Evolutionary conservation across 306 rosid species (phyloP).

Genomic region (Dalbergia cultrata): DNA sequence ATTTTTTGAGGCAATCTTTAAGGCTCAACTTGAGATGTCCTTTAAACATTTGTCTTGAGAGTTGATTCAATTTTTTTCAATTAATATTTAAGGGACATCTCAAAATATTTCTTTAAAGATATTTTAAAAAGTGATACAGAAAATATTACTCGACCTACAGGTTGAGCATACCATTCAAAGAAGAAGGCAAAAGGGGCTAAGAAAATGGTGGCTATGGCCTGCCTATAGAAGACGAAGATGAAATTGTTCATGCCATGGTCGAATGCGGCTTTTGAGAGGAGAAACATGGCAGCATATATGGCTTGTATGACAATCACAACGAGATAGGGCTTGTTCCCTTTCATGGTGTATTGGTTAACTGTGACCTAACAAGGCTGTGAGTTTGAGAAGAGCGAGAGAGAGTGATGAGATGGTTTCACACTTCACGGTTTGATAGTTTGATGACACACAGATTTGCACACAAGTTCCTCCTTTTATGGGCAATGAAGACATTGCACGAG

Average conservation of each 20-base stretch:
- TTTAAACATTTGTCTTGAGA: too few species aligned
- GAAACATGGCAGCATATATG: slow-evolving; percentile 73
- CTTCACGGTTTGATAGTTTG: neutral
- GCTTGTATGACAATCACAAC: slow-evolving; percentile 63
- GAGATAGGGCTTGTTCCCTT: slow-evolving; percentile 51
- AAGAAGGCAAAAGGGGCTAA: slow-evolving; percentile 64
- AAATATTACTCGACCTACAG: too few species aligned
- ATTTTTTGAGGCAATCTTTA: too few species aligned
- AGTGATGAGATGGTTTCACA: neutral
- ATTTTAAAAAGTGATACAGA: too few species aligned
- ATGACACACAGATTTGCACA: neutral
- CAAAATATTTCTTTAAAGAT: too few species aligned
- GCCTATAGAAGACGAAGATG: slow-evolving; percentile 81
- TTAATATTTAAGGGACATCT: too few species aligned
- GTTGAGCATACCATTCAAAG: slow-evolving; percentile 58
- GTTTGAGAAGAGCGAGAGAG: neutral
- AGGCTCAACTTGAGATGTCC: too few species aligned
- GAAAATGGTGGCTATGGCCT: slow-evolving; percentile 66
- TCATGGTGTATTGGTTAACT: neutral
- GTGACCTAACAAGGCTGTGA: neutral
- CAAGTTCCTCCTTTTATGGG: slow-evolving; percentile 42
- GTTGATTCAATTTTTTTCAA: too few species aligned
- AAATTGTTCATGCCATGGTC: slow-evolving; percentile 83
- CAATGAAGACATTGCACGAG: slow-evolving; percentile 11
- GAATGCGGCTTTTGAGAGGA: slow-evolving; percentile 79